Percentiles rank a stretch among this genome's conserved stretches.
Conservation (phyloP, 768 basidiomycete species). For the Phylloporus sp. region DNA sequence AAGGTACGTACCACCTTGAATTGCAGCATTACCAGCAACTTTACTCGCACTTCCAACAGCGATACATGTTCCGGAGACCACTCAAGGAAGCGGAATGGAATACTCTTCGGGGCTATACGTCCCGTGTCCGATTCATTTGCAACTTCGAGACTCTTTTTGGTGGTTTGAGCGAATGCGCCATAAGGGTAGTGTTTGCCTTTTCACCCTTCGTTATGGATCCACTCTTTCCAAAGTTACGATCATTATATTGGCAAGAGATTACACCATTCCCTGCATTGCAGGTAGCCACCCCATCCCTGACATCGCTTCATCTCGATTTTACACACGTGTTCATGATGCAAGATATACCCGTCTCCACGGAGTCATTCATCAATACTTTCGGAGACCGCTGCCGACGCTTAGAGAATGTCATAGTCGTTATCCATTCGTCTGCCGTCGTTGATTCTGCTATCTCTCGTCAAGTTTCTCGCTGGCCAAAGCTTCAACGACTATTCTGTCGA, state of each 20-base stretch:
- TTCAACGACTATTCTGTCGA: background rate
- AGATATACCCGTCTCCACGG: no score
- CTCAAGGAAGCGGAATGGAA: background rate
- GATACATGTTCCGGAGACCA: background rate
- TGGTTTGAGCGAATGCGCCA: background rate
- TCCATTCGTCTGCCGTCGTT: background rate
- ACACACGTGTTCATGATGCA: no score
- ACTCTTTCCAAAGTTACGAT: background rate
- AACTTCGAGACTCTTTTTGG: background rate
- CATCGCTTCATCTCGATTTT: background rate
- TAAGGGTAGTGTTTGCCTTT: background rate
- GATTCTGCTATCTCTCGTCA: background rate
- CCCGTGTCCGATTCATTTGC: background rate
- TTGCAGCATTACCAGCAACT: background rate
- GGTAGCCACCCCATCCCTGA: background rate
- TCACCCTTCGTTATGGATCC: background rate
- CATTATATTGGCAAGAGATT: background rate
- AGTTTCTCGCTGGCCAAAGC: background rate
- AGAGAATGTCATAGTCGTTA: background rate
- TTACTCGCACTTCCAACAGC: background rate
- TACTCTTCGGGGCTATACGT: background rate
- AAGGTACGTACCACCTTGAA: background rate
- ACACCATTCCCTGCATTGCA: background rate
- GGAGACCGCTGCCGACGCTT: background rate
- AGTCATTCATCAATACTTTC: background rate